Base-by-base conservation (phyloP, 768 basidiomycete species). In the Mycena venus region DNA sequence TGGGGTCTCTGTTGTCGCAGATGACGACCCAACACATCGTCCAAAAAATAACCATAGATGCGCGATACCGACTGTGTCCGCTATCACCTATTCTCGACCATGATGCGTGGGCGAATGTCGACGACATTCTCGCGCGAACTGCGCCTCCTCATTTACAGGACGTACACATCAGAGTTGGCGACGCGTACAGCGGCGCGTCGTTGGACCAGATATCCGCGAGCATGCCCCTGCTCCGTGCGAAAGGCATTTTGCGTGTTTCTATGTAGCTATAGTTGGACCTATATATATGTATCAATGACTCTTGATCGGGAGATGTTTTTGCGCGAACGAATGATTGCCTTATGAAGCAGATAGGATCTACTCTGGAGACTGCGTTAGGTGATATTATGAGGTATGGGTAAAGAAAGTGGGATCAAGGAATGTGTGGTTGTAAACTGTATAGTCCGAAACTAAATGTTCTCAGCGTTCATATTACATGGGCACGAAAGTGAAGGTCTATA, bases 21-120 rank as follows among this genome's bases (percentile, higher is more conserved):
- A 60, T 66, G 65, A 72, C 70, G 25, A 25, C 23, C 21, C 58
- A 61, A 15, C 58, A 72, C 6, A 10, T 23, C 25, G 51, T 67
- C 14, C 58, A 51, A 38, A 66, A 61, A 32, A 67, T 72, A 40
- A 9, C 47, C n/a, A 40, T 72, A 31, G 71, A 72, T 19, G 71
- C 71, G 17, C 64, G 63, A 21, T 42, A 58, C 21, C 62, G 70
- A 15, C 70, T 63, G 32, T 72, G 32, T 27, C 23, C 31, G 12
- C n/a, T 19, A 14, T 14, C 23, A 1, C 70, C 63, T 36, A 38
- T 64, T 27, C 12, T 65, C 3, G 70, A 72, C 58, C 44, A 27
- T 1, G 25, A 11, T 10, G 70, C 63, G 17, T 72, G 55, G 70
- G 42, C 56, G 8, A 60, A 65, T 11, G 47, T 72, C 29, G 70